Conservation (phyloP, 768 basidiomycete species). For the Tricholoma sp. region DNA sequence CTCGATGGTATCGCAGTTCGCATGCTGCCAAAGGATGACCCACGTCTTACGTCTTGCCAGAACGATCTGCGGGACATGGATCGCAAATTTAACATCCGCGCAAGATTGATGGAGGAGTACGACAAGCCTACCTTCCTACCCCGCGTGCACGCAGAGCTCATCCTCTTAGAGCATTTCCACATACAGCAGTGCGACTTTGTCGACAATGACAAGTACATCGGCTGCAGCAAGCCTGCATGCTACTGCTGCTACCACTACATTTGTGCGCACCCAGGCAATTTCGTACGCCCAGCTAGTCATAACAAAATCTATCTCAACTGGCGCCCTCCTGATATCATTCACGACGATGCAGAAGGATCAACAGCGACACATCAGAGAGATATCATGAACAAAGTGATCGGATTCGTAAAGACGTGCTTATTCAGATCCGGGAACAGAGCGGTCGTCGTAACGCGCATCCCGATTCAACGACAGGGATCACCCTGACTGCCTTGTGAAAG, state of each 20-base stretch:
- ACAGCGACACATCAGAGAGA: background rate
- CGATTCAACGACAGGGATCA: background rate
- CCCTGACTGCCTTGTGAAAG: background rate
- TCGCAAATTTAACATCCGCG: background rate
- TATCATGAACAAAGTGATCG: background rate
- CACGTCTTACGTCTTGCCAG: background rate
- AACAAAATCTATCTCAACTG: background rate
- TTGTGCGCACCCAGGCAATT: background rate
- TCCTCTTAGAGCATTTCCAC: background rate
- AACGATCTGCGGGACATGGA: background rate
- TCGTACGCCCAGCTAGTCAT: background rate
- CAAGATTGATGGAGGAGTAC: background rate
- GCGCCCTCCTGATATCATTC: background rate
- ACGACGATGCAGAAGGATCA: background rate
- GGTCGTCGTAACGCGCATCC: background rate
- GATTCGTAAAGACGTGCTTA: background rate
- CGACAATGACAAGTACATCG: background rate
- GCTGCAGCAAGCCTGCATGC: conserved; percentile 1
- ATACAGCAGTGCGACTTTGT: background rate
- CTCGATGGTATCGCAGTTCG: background rate
- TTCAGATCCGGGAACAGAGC: background rate
- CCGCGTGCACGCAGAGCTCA: background rate
- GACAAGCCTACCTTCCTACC: background rate
- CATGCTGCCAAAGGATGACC: background rate
- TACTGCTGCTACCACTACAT: conserved; percentile 1